Conservation (phyloP, 495 filamentous ascomycete species). For the Annulohypoxylon nitens region DNA sequence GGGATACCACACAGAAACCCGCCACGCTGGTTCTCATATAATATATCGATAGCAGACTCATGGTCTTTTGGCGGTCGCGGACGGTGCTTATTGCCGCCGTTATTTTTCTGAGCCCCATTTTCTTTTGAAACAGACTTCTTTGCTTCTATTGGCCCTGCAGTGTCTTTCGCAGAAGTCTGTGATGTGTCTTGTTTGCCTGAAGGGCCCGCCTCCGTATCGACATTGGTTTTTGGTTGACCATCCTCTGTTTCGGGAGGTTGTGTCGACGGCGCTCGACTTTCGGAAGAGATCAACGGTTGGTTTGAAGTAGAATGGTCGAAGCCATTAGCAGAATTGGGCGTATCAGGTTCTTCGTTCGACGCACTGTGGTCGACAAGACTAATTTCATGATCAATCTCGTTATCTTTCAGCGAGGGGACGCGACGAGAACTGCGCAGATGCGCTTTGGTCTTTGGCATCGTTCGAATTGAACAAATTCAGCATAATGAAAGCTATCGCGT, state of each 20-base stretch:
- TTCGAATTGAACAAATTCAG: constrained; percentile 38
- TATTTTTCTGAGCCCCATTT: constrained; percentile 1
- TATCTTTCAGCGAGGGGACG: constrained; percentile 61
- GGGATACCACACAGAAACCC: constrained; percentile 89
- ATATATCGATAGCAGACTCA: constrained; percentile 80
- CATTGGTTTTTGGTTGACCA: constrained; percentile 15
- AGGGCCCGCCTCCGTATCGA: constrained; percentile 30
- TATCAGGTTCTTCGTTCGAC: constrained; percentile 42
- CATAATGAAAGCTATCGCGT: constrained; percentile 41
- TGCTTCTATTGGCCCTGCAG: constrained; percentile 14
- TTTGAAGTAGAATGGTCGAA: constrained; percentile 29
- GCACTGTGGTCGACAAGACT: constrained; percentile 62
- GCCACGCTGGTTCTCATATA: constrained; percentile 94
- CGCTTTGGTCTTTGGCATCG: constrained; percentile 60
- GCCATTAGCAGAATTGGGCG: constrained; percentile 17
- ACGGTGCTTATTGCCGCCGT: constrained; percentile 23
- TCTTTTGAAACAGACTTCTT: constrained; percentile 17
- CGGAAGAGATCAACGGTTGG: constrained; percentile 37
- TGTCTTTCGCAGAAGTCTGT: constrained; percentile 17
- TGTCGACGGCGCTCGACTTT: constrained; percentile 38
- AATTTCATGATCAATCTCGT: constrained; percentile 74
- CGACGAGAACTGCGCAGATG: constrained; percentile 62
- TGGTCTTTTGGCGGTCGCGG: constrained; percentile 35
- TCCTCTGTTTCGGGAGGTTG: constrained; percentile 34
- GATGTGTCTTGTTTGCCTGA: constrained; percentile 32